These are phyloP conservation scores for Pugionium cornutum DNA, from an alignment of 345 rosid genomes.

Conservation along the genomic window DNA sequence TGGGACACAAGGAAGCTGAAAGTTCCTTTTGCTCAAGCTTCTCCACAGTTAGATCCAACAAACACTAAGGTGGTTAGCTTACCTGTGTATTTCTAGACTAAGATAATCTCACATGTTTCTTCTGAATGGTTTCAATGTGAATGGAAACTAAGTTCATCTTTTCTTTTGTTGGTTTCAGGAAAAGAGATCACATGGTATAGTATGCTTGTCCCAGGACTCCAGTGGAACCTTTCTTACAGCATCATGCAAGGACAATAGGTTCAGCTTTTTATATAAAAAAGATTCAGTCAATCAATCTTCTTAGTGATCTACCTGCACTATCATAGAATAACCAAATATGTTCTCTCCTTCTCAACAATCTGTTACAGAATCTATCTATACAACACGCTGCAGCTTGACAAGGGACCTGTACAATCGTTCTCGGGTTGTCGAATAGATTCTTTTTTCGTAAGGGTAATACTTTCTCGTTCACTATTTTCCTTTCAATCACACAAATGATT, in stretches of 20 bases:
- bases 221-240: slow-evolving; percentile 77
- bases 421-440: slow-evolving; percentile 77
- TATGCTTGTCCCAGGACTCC: slow-evolving; percentile 84
- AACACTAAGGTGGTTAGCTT: slow-evolving; percentile 62
- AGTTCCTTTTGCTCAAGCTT: slow-evolving; percentile 58
- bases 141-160: not conserved
- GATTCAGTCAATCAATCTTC: not conserved
- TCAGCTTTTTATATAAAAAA: not conserved
- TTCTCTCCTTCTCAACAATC: slow-evolving; percentile 9
- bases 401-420: slow-evolving; percentile 71
- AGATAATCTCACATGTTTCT: slow-evolving; percentile 1
- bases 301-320: not conserved
- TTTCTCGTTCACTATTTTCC: not conserved
- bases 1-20: slow-evolving; percentile 88
- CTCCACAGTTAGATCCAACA: slow-evolving; percentile 57
- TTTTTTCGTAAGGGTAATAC: slow-evolving; percentile 79
- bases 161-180: slow-evolving; percentile 48
- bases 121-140: slow-evolving; percentile 9
- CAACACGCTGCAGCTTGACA: slow-evolving; percentile 71
- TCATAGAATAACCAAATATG: slow-evolving; percentile 6
- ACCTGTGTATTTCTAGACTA: not conserved
- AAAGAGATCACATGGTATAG: slow-evolving; percentile 70
- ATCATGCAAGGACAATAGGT: slow-evolving; percentile 96
- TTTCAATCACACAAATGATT: not conserved
- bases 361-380: slow-evolving; percentile 72